Conservation (phyloP, 2,329 filamentous ascomycete species). For the Aspergillus transmontanensis region DNA sequence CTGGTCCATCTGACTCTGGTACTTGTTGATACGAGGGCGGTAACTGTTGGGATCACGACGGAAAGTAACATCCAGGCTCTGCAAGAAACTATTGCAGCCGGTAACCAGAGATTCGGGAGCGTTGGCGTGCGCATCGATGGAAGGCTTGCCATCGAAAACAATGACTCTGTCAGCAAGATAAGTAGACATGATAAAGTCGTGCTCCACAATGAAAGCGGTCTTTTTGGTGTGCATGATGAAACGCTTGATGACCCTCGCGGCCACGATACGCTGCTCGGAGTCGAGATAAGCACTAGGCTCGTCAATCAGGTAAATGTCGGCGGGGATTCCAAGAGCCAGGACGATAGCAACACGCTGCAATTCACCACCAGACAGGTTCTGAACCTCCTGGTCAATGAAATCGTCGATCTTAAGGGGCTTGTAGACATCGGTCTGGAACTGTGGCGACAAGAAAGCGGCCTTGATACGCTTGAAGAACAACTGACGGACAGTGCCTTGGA, state of each 20-base stretch:
- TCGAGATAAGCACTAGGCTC: constrained; percentile 97
- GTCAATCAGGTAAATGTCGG: constrained; percentile 98
- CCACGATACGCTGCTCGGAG: constrained; percentile 98
- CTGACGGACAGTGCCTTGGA: constrained; percentile 92
- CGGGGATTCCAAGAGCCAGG: constrained; percentile 89
- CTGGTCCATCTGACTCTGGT: constrained; percentile 91
- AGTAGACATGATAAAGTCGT: constrained; percentile 98
- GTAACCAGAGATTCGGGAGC: constrained; percentile 87
- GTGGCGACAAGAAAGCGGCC: constrained; percentile 89
- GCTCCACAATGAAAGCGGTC: constrained; percentile 98
- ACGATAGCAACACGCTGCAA: constrained; percentile 98
- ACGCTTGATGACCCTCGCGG: constrained; percentile 95
- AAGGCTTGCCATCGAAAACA: constrained; percentile 94
- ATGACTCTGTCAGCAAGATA: constrained; percentile 91
- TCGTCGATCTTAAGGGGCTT: constrained; percentile 99
- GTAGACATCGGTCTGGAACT: constrained; percentile 99
- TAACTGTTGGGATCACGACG: constrained; percentile 94
- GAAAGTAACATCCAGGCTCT: constrained; percentile 98
- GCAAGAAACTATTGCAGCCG: constrained; percentile 94
- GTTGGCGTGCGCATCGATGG: constrained; percentile 84
- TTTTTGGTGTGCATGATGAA: constrained; percentile 99
- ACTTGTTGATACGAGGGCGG: constrained; percentile 98
- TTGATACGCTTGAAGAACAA: constrained; percentile 99
- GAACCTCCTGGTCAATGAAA: constrained; percentile 99
- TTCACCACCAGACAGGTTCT: constrained; percentile 98